Evolutionary conservation across 2,329 filamentous ascomycete genomes (phyloP), one percentile per base, ranked within the genome.

Genomic region (Dactylellina haptotyla): DNA sequence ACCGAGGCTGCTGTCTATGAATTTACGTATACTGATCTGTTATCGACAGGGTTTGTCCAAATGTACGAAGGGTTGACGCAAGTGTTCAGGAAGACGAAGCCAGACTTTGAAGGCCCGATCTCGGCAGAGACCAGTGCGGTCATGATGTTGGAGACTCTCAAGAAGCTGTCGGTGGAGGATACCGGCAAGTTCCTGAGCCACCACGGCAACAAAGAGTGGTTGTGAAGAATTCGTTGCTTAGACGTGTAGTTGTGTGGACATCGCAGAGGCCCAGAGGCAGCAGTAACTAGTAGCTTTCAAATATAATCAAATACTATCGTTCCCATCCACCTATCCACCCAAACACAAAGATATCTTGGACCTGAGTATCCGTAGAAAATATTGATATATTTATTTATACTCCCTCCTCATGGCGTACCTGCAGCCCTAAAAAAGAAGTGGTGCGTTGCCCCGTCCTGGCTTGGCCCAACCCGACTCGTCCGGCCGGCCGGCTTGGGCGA

Each of bases 121-220:
- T 79, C 79, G 0, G 79, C 83, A 0, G 79, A 82, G 37, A 78
- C 82, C 4, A 81, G 83, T 0, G 78, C 80, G 1, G 76, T 66
- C 9, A 71, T 63, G 0, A 77, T 84, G 4, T 61, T 81, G 41
- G 77, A 80, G 2, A 80, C 84, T 25, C 74, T 80, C 0, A 26
- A 77, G 2, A 80, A 79, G 12, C 79, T 81, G 1, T 85, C 81
- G 26, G 78, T 87, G 6, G 82, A 84, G 50, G 75, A 83, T 76
- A 85, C 81, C 1, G 87, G 87, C 1, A 78, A 80, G 0, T 87
- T 86, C 75, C 75, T 88, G 0, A 86, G 85, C 26, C 86, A 89
- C 34, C 76, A 82, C 64, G 85, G 86, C 2, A 85, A 81, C 75
- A 84, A 85, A 79, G 81, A 83, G 61, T 87, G 85, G 85, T 46